Conservation (phyloP, 2,329 filamentous ascomycete genomes). For the Sporothrix protearum region DNA sequence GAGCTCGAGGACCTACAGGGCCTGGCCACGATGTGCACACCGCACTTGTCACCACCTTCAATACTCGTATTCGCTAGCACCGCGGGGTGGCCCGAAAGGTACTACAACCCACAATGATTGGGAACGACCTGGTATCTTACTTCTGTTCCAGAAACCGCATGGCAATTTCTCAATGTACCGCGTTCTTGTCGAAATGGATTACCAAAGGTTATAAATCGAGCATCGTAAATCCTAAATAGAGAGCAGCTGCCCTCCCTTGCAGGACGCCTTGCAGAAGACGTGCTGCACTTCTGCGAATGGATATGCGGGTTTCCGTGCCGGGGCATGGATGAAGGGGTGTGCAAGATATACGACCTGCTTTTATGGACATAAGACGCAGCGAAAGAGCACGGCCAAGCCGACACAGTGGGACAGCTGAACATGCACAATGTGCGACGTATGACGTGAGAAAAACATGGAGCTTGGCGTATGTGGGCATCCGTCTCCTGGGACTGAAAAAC, state of each 20-base stretch:
- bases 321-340: not conserved
- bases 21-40: not conserved
- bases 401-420: not conserved
- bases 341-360: not conserved
- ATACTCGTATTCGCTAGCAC: constrained; percentile 2
- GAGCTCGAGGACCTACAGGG: not conserved
- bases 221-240: not conserved
- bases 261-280: not conserved
- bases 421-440: not conserved
- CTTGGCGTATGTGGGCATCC: not conserved
- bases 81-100: not conserved
- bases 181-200: not conserved
- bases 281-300: not conserved
- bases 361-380: not conserved
- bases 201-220: not conserved
- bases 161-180: not conserved
- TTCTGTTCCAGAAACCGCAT: not conserved
- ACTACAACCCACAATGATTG: not conserved
- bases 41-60: not conserved
- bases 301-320: constrained; percentile 12
- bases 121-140: not conserved
- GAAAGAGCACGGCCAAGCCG: constrained; percentile 1
- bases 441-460: not conserved
- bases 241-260: not conserved
- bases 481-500: not conserved